These are phyloP conservation scores for Sanghuangporus weigelae DNA, from an alignment of 1,284 basidiomycete species.

Conservation along the genomic window DNA sequence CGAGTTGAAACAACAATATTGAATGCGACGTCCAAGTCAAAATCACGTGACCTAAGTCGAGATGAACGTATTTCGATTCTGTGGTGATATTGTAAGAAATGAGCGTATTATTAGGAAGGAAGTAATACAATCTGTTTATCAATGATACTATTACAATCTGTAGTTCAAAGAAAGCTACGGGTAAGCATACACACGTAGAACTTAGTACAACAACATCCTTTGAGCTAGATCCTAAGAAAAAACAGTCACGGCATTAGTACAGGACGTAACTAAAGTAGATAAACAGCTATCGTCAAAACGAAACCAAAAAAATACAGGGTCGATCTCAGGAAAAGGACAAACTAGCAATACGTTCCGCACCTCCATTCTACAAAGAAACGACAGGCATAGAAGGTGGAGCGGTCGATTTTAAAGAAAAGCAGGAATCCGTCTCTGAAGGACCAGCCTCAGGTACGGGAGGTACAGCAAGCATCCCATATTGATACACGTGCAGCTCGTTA, in stretches of 20 bases:
- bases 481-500: slow-evolving; percentile 15
- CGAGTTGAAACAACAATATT: too few relatives aligned
- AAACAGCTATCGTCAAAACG: too few relatives aligned
- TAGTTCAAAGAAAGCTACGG: neutral
- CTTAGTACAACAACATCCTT: neutral
- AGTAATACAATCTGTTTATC: neutral
- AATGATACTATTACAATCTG: neutral
- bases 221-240: neutral
- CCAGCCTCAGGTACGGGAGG: neutral
- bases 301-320: too few relatives aligned
- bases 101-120: neutral
- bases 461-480: slow-evolving; percentile 6
- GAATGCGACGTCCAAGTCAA: too few relatives aligned
- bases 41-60: too few relatives aligned
- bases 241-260: neutral
- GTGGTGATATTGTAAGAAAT: neutral
- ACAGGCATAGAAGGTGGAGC: neutral
- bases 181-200: neutral
- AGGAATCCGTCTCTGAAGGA: neutral
- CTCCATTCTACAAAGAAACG: neutral
- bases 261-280: neutral
- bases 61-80: too few relatives aligned
- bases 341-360: too few relatives aligned
- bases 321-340: too few relatives aligned
- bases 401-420: neutral